Evolutionary conservation across 2,329 filamentous ascomycete species (phyloP).

Genomic region (Talaromyces sp.): DNA sequence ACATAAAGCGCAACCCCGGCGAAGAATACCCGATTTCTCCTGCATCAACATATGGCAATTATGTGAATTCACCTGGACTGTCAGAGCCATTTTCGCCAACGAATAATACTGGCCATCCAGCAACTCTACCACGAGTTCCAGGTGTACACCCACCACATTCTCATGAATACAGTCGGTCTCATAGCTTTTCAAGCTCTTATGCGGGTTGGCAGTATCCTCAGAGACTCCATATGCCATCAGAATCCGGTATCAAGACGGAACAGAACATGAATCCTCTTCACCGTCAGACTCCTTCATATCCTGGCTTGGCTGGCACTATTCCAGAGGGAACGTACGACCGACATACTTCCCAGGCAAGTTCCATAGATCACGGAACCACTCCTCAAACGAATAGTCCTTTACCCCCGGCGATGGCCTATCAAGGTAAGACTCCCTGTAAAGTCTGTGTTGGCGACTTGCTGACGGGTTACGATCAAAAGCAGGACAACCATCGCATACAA

Average conservation of each 20-base stretch:
- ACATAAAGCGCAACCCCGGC: slow-evolving; percentile 31
- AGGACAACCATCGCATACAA: slow-evolving; percentile 29
- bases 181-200: slow-evolving; percentile 35
- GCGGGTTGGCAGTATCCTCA: slow-evolving; percentile 23
- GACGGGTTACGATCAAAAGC: slow-evolving; percentile 20
- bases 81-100: slow-evolving; percentile 28
- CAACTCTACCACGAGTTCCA: slow-evolving; percentile 18
- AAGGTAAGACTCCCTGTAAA: slow-evolving; percentile 14
- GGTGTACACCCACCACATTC: slow-evolving; percentile 17
- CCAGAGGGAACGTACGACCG: slow-evolving; percentile 19
- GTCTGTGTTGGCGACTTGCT: not conserved
- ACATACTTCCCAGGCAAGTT: slow-evolving; percentile 26
- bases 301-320: slow-evolving; percentile 10
- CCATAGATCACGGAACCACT: slow-evolving; percentile 2
- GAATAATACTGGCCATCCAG: slow-evolving; percentile 24
- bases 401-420: slow-evolving; percentile 14
- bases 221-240: slow-evolving; percentile 30
- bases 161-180: slow-evolving; percentile 32
- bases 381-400: slow-evolving; percentile 10
- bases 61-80: slow-evolving; percentile 31
- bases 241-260: slow-evolving; percentile 27
- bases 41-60: slow-evolving; percentile 35
- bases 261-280: slow-evolving; percentile 12
- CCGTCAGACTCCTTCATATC: slow-evolving; percentile 10
- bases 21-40: slow-evolving; percentile 40